Conservation (phyloP, 2,329 filamentous ascomycete genomes). For the Clonostachys rosea region DNA sequence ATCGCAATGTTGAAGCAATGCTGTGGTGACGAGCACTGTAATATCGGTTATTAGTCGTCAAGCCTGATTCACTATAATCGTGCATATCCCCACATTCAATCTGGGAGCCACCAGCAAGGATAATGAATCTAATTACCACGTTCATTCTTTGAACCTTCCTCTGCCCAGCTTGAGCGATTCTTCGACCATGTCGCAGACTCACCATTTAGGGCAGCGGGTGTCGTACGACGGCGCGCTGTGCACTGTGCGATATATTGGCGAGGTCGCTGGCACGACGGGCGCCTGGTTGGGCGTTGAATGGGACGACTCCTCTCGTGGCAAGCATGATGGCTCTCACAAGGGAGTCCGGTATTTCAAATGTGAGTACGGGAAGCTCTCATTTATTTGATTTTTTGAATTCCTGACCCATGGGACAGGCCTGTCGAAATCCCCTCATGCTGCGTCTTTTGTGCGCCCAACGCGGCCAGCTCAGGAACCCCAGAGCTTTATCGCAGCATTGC, state of each 20-base stretch:
- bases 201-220: constrained; percentile 66
- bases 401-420: constrained; percentile 53
- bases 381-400: constrained; percentile 13
- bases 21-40: too few species aligned
- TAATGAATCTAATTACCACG: too few species aligned
- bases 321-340: constrained; percentile 82
- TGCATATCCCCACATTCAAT: too few species aligned
- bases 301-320: constrained; percentile 83
- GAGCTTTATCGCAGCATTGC: constrained; percentile 75
- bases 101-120: too few species aligned
- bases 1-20: too few species aligned
- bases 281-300: constrained; percentile 94
- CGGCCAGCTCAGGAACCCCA: constrained; percentile 63
- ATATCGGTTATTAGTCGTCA: too few species aligned
- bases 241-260: constrained; percentile 79
- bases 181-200: constrained; percentile 26
- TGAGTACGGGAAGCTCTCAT: constrained; percentile 29
- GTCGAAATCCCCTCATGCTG: constrained; percentile 63
- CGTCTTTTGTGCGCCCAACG: constrained; percentile 81
- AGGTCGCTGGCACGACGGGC: constrained; percentile 70
- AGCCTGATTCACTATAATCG: too few species aligned
- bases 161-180: too few species aligned
- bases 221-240: constrained; percentile 76
- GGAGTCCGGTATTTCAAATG: constrained; percentile 80
- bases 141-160: too few species aligned